Base-by-base conservation (phyloP, 2,329 filamentous ascomycete genomes). In the Botrytis pseudocinerea region DNA sequence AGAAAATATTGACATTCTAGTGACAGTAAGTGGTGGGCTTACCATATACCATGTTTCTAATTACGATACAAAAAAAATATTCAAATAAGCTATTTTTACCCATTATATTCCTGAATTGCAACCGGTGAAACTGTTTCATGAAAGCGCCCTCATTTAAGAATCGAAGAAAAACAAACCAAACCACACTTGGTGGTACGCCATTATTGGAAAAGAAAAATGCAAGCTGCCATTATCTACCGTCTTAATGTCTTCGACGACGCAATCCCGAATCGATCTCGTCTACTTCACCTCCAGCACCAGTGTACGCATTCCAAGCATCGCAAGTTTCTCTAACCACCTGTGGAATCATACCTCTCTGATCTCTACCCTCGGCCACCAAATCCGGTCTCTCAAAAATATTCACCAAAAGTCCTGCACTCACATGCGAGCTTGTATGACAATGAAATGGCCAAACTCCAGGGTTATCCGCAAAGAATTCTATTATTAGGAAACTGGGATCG, bases 401-500 rank as follows among this genome's bases (percentile, higher is more conserved):
- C 42, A 82, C 78, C 60, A 82, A 81, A 48, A 85, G 76, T 7
- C 83, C 83, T 8, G 76, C 82, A 63, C 77, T 79, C 59, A 86
- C 79, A 73, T 88, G 86, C 85, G 85, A 86, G 12, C 84, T 84
- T 12, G 86, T 84, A 73, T 87, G 85, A 18, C 84, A 86, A 73
- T 85, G 84, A 62, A 87, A 79, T 1, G 85, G 84, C 85, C 86
- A 88, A 3, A 87, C 80, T 4, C 86, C 86, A 2, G 86, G 85
- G 76, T 88, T 88, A 72, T 87, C 84, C 7, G 83, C 81, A 8
- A 81, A 78, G 77, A 85, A 84, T 46, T 87, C 85, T 25, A 85
- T 66, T 8, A 85, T 82, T 18, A 85, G 77, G 76, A 85, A 83
- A 2, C 40, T 61, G 8, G 71, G 72, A n/a, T 78, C 80, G 42